Conservation (phyloP, 2,329 filamentous ascomycete species). For the Neospermospora avenae region DNA sequence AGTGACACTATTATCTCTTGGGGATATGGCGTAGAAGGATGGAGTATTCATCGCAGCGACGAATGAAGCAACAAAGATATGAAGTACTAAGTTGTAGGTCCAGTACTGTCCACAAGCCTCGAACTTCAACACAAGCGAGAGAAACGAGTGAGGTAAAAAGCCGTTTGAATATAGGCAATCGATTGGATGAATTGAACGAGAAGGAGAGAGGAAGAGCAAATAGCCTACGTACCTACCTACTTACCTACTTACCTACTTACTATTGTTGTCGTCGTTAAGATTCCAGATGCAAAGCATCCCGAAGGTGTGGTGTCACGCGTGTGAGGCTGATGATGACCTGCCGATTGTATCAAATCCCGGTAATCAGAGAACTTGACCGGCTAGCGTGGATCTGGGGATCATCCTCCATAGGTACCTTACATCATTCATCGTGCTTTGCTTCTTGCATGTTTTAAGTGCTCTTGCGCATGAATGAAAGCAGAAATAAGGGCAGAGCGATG, state of each 20-base stretch:
- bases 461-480: no score
- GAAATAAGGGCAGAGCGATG: no score
- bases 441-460: no score
- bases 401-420: no score
- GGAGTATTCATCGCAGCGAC: conserved; percentile 4
- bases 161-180: not conserved
- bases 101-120: not conserved
- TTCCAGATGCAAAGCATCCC: not conserved
- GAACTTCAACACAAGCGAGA: not conserved
- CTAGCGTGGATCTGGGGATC: conserved; percentile 1
- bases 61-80: not conserved
- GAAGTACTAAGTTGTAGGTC: no score
- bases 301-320: not conserved
- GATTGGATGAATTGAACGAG: no score
- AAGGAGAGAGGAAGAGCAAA: not conserved
- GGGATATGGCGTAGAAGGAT: conserved; percentile 15
- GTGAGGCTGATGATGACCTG: not conserved
- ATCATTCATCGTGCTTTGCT: no score
- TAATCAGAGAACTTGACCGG: conserved; percentile 6
- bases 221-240: not conserved
- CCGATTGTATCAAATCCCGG: not conserved
- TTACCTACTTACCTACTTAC: no score
- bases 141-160: not conserved
- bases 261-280: not conserved
- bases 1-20: conserved; percentile 9